phyloP scores from a whole-genome alignment of 352 stramenopile genomes.

The Halophytophthora polymorphica region DNA sequence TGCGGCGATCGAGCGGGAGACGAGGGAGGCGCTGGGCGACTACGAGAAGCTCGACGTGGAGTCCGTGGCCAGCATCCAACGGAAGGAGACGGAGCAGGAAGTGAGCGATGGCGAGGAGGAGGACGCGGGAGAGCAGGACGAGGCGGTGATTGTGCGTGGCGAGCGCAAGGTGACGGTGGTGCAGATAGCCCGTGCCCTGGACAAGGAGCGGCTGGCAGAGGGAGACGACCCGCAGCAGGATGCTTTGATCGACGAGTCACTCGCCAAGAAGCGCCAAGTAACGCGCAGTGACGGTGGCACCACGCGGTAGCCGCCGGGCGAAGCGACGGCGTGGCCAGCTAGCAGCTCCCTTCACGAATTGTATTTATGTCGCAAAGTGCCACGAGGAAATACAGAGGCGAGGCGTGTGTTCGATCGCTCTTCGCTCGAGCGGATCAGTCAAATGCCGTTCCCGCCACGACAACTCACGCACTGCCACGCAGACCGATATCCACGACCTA shows the following conservation, averaged over 20 bases:
- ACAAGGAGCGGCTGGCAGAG: constrained; percentile 33
- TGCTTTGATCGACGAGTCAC: too few relatives aligned
- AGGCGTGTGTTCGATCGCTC: too few relatives aligned
- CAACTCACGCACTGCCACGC: too few relatives aligned
- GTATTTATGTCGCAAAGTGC: constrained; percentile 24
- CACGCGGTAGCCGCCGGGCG: constrained; percentile 14
- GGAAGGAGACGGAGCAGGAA: constrained; percentile 13
- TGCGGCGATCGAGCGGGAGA: constrained; percentile 8
- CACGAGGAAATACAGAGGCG: too few relatives aligned
- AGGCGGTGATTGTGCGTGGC: constrained; percentile 27
- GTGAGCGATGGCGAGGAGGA: neutral
- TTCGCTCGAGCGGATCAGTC: too few relatives aligned
- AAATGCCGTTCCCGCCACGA: too few relatives aligned
- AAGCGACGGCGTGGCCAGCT: constrained; percentile 5
- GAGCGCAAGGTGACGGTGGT: constrained; percentile 48
- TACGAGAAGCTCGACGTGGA: constrained; percentile 32
- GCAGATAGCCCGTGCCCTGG: constrained; percentile 34
- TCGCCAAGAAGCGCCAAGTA: neutral
- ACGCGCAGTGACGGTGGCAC: neutral
- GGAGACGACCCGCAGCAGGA: constrained; percentile 18
- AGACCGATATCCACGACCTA: too few relatives aligned
- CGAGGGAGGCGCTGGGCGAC: constrained; percentile 8
- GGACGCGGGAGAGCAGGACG: constrained; percentile 6
- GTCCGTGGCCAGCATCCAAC: constrained; percentile 15
- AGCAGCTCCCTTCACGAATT: too few relatives aligned